Conservation (phyloP, 495 filamentous ascomycete genomes). For the Patellaria atrata region DNA sequence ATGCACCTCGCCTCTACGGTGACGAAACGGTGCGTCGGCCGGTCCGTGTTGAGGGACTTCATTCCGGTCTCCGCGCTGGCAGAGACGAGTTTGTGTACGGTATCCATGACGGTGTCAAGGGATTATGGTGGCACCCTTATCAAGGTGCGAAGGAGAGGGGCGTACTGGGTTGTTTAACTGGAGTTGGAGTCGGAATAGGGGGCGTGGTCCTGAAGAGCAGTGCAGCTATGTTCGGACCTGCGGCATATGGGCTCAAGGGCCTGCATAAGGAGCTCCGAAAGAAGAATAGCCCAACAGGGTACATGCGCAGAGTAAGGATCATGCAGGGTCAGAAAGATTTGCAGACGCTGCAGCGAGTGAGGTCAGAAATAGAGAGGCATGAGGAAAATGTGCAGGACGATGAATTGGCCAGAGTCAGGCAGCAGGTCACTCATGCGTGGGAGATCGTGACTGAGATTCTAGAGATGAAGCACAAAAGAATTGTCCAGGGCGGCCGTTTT, state of each 20-base stretch:
- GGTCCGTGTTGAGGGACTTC: constrained; percentile 49
- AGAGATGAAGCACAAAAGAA: too few relatives aligned
- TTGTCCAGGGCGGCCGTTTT: too few relatives aligned
- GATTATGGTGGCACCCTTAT: constrained; percentile 50
- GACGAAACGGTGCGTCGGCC: constrained; percentile 36
- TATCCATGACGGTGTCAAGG: constrained; percentile 59
- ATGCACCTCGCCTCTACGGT: constrained; percentile 52
- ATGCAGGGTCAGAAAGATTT: constrained; percentile 21
- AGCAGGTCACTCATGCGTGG: too few relatives aligned
- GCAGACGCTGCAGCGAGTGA: constrained; percentile 2
- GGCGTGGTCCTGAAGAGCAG: constrained; percentile 60
- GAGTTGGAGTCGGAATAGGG: constrained; percentile 59
- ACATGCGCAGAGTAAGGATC: constrained; percentile 18
- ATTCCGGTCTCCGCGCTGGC: constrained; percentile 52
- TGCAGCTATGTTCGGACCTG: constrained; percentile 45
- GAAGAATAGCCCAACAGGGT: constrained; percentile 16
- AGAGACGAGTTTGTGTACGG: constrained; percentile 54
- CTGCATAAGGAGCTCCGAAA: constrained; percentile 30
- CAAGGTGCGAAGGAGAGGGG: constrained; percentile 47
- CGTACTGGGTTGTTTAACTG: constrained; percentile 44
- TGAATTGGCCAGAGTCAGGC: too few relatives aligned
- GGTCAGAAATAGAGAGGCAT: too few relatives aligned
- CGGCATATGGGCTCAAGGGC: constrained; percentile 54
- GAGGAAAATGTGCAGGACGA: too few relatives aligned
- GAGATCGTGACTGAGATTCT: too few relatives aligned